Percentiles rank a stretch among this genome's conserved stretches.
Evolutionary conservation across 2,329 filamentous ascomycete species (phyloP).

Genomic region (Diplocarpon mali): DNA sequence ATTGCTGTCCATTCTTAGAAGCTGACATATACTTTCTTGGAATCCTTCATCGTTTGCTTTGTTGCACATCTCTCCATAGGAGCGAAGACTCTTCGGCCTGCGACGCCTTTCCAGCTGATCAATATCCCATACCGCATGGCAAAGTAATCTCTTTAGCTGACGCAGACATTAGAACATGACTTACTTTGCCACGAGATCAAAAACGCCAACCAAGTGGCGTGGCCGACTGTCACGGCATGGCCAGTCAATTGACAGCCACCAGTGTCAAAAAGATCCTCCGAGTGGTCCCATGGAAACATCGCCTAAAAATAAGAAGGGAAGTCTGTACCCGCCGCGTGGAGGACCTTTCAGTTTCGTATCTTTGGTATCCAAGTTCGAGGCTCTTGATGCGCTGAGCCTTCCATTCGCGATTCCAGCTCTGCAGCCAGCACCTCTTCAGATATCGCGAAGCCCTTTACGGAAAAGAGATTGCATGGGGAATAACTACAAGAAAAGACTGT

Average conservation of each 20-base stretch:
- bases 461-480: slow-evolving; percentile 1
- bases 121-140: background rate
- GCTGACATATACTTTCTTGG: too few species aligned
- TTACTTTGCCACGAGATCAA: slow-evolving; percentile 1
- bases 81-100: background rate
- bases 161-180: slow-evolving; percentile 3
- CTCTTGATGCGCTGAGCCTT: slow-evolving; percentile 19
- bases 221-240: background rate
- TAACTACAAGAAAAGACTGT: slow-evolving; percentile 9
- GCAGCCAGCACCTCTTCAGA: slow-evolving; percentile 15
- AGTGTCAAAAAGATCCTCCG: background rate
- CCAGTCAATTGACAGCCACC: background rate
- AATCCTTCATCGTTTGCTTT: too few species aligned
- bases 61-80: too few species aligned
- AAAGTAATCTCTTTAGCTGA: background rate
- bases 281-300: background rate
- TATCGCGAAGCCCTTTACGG: slow-evolving; percentile 4
- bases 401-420: slow-evolving; percentile 10
- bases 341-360: slow-evolving; percentile 14
- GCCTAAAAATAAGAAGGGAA: background rate
- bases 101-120: background rate
- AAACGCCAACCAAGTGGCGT: background rate
- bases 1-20: background rate
- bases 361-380: slow-evolving; percentile 24
- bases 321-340: background rate